These are phyloP conservation scores for Pyricularia grisea DNA, from an alignment of 2,329 filamentous ascomycete genomes.

Conservation along the genomic window DNA sequence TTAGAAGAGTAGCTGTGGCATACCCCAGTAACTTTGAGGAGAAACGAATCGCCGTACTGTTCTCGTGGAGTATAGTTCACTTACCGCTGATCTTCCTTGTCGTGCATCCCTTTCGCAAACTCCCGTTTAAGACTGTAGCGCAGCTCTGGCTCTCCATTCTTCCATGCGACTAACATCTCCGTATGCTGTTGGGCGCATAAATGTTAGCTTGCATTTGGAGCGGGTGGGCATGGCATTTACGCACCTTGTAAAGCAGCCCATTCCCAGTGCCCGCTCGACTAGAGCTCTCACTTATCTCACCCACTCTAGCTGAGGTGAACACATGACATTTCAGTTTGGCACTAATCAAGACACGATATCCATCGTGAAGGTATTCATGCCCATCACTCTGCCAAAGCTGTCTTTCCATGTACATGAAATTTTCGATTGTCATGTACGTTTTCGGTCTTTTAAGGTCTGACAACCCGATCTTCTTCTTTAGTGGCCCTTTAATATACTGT, in stretches of 20 bases:
- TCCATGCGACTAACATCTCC: conserved; percentile 6
- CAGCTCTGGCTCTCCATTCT: conserved; percentile 4
- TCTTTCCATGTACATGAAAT: conserved; percentile 7
- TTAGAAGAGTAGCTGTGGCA: not conserved
- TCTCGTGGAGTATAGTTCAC: not conserved
- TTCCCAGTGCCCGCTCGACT: conserved; percentile 5
- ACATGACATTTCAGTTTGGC: conserved; percentile 7
- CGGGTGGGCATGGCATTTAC: not conserved
- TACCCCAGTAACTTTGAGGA: too few species aligned
- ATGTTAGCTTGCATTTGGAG: not conserved
- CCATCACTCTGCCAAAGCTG: conserved; percentile 6
- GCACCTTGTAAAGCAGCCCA: conserved; percentile 6
- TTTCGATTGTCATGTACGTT: conserved; percentile 6
- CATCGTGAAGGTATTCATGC: conserved; percentile 6
- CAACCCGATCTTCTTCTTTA: conserved; percentile 5
- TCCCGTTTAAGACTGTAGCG: conserved; percentile 3
- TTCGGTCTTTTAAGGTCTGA: conserved; percentile 2
- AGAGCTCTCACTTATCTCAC: conserved; percentile 5
- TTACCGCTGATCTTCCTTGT: not conserved
- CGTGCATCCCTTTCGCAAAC: not conserved
- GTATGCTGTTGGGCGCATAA: not conserved
- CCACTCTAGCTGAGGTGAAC: conserved; percentile 3
- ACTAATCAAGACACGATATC: conserved; percentile 5
- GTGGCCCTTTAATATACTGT: conserved; percentile 3
- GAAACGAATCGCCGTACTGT: not conserved